These are phyloP conservation scores for Rhodosporidiobolus sp. DNA, from an alignment of 768 basidiomycete species.

Conservation along the genomic window DNA sequence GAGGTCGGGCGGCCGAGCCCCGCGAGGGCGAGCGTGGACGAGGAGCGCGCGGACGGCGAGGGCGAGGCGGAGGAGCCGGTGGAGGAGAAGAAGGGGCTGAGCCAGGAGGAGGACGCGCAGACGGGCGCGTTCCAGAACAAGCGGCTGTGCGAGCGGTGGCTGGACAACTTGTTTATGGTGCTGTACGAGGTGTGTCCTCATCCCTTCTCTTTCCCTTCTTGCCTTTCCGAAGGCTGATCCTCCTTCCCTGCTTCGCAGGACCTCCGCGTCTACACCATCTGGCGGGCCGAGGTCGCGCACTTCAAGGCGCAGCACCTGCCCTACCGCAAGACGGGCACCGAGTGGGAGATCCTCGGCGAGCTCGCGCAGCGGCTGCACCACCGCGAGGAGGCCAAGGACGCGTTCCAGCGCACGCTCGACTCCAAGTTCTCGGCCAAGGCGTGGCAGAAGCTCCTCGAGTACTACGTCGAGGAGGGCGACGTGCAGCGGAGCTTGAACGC, in stretches of 20 bases:
- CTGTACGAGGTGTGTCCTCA: constrained; percentile 73
- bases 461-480: constrained; percentile 95
- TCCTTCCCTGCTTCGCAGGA: constrained; percentile 58
- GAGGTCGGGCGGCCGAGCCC: constrained; percentile 33
- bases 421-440: constrained; percentile 83
- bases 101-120: constrained; percentile 29
- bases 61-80: constrained; percentile 44
- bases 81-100: constrained; percentile 41
- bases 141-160: constrained; percentile 92
- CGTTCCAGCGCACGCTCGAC: constrained; percentile 91
- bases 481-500: constrained; percentile 85
- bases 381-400: constrained; percentile 96
- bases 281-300: constrained; percentile 95
- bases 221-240: not conserved
- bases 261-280: constrained; percentile 96
- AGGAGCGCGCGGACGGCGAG: constrained; percentile 6
- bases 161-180: constrained; percentile 98
- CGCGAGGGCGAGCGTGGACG: constrained; percentile 21
- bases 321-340: constrained; percentile 90
- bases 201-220: not conserved
- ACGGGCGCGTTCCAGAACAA: constrained; percentile 75
- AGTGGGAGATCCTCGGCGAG: constrained; percentile 98
- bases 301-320: constrained; percentile 98
- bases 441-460: constrained; percentile 88
- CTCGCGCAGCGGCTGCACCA: constrained; percentile 89